Evolutionary conservation across 1,284 basidiomycete genomes (phyloP).

Genomic region (Wallemia mellicola): DNA sequence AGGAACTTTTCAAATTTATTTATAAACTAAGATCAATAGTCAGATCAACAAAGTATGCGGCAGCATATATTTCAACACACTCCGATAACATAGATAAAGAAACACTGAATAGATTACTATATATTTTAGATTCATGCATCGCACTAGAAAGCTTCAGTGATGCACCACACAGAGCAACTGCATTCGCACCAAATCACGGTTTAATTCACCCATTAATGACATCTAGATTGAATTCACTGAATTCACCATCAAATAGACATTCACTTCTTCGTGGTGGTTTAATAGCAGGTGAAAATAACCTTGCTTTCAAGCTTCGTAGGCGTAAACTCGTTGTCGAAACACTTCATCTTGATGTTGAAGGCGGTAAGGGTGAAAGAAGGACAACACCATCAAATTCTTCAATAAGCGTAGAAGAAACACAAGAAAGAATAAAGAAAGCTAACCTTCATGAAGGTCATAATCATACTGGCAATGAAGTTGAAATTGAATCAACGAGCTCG

Average conservation of each 20-base stretch:
- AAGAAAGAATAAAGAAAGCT: slow-evolving; percentile 1
- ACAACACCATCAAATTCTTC: slow-evolving; percentile 19
- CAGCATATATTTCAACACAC: neutral
- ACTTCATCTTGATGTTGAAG: slow-evolving; percentile 69
- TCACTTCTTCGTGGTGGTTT: slow-evolving; percentile 24
- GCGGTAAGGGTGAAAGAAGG: slow-evolving; percentile 56
- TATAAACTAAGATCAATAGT: neutral
- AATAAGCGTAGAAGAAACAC: neutral
- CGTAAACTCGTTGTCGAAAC: slow-evolving; percentile 71
- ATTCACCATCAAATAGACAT: slow-evolving; percentile 40
- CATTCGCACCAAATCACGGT: slow-evolving; percentile 59
- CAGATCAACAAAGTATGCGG: neutral
- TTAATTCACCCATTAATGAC: slow-evolving; percentile 41
- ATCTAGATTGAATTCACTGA: slow-evolving; percentile 34
- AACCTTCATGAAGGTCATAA: slow-evolving; percentile 3
- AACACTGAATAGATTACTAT: neutral
- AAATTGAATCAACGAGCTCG: neutral
- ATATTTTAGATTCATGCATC: neutral
- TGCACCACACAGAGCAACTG: slow-evolving; percentile 29
- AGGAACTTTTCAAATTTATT: no score
- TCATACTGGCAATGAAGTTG: slow-evolving; percentile 2
- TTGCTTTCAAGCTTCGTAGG: slow-evolving; percentile 75
- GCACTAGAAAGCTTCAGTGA: slow-evolving; percentile 6
- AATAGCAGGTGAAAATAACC: slow-evolving; percentile 61
- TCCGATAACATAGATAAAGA: neutral